These are phyloP conservation scores for Aaosphaeria pasadenensis DNA, from an alignment of 2,329 filamentous ascomycete genomes.

Conservation along the genomic window DNA sequence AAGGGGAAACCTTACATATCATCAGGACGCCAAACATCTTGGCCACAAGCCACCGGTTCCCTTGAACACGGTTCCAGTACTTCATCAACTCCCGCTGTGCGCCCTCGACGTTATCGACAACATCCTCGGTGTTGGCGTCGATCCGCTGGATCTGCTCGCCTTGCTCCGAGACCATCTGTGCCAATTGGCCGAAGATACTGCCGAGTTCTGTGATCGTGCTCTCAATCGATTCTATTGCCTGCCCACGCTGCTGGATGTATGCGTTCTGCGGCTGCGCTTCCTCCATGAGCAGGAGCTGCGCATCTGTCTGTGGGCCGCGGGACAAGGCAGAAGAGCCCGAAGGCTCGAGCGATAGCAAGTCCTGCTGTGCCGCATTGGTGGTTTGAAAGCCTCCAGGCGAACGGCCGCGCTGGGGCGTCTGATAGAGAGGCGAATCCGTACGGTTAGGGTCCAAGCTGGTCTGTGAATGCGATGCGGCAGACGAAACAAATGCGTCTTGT, in stretches of 20 bases:
- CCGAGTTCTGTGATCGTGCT: constrained; percentile 91
- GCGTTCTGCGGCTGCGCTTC: constrained; percentile 80
- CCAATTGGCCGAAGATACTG: constrained; percentile 88
- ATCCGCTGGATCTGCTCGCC: constrained; percentile 97
- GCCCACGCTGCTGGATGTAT: constrained; percentile 90
- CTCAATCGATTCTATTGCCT: constrained; percentile 96
- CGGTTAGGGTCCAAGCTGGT: constrained; percentile 59
- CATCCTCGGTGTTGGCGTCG: constrained; percentile 95
- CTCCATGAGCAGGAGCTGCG: constrained; percentile 84
- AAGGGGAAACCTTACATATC: constrained; percentile 62
- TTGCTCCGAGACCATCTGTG: constrained; percentile 96
- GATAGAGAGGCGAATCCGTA: constrained; percentile 83
- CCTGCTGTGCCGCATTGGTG: constrained; percentile 48
- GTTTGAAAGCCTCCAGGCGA: constrained; percentile 46
- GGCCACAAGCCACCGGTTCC: constrained; percentile 92
- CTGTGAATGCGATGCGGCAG: constrained; percentile 75
- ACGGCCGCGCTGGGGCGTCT: constrained; percentile 68
- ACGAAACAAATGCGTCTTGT: constrained; percentile 95
- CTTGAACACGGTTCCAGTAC: constrained; percentile 92
- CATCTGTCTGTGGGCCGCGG: constrained; percentile 65
- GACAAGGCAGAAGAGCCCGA: constrained; percentile 45
- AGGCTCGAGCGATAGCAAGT: constrained; percentile 81
- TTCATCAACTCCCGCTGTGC: constrained; percentile 93
- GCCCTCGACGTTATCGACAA: constrained; percentile 97
- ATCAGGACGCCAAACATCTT: constrained; percentile 84